These are phyloP conservation scores for Emericellopsis atlantica DNA, from an alignment of 2,329 filamentous ascomycete species.

Conservation along the genomic window DNA sequence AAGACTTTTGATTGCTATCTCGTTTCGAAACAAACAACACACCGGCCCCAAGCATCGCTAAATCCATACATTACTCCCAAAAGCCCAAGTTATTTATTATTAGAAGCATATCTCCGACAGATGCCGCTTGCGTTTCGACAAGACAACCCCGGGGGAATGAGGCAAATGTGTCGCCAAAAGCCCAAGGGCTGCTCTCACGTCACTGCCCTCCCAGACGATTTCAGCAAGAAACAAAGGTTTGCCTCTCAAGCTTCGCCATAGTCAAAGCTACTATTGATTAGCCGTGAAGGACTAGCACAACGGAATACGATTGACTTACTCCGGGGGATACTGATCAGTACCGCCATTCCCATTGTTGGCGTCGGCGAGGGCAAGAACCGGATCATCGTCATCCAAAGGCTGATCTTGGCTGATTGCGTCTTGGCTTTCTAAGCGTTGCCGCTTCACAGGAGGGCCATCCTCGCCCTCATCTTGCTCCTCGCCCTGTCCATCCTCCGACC, in stretches of 20 bases:
- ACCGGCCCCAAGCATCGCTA: no score
- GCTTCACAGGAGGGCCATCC: constrained; percentile 25
- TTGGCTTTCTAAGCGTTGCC: constrained; percentile 21
- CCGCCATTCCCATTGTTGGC: constrained; percentile 19
- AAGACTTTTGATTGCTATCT: no score
- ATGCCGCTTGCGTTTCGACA: no score
- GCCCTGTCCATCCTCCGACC: constrained; percentile 8
- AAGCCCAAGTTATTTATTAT: no score
- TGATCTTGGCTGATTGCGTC: constrained; percentile 17
- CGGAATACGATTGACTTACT: constrained; percentile 22
- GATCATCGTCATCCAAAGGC: constrained; percentile 29
- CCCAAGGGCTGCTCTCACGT: no score
- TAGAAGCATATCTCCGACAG: no score
- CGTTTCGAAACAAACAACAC: no score
- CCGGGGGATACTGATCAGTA: constrained; percentile 24
- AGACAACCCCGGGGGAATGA: no score
- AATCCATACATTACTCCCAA: no score
- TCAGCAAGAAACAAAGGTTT: no score
- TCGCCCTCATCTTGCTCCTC: constrained; percentile 10
- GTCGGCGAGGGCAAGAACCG: constrained; percentile 30
- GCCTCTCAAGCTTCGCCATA: constrained; percentile 24
- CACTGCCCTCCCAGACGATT: no score
- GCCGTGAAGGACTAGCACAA: neutral
- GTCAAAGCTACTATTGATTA: constrained; percentile 17
- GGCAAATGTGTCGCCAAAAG: no score